Conservation (phyloP, 1,139 yeast species). For the Lodderomyces theae region DNA sequence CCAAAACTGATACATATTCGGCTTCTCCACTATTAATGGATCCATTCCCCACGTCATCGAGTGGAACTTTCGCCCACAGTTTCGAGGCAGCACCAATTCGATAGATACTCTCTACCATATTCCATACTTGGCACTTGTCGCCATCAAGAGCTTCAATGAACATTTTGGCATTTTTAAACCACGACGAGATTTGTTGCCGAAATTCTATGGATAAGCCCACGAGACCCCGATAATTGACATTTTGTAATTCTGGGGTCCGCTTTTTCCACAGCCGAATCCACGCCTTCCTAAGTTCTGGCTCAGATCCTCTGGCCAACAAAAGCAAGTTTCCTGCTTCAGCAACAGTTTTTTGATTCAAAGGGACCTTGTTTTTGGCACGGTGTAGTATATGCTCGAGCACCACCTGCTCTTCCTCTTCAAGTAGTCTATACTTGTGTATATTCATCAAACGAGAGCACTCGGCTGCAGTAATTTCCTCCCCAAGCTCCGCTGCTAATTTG, state of each 20-base stretch:
- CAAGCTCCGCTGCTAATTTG: no score
- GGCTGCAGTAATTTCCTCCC: no score
- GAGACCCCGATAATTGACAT: no score
- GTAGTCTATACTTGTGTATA: no score
- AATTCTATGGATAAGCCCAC: no score
- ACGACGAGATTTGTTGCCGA: no score
- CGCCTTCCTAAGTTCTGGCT: neutral
- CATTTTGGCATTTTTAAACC: no score
- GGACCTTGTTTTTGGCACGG: neutral
- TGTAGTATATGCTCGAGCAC: neutral
- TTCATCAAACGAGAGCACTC: no score
- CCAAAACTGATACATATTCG: neutral
- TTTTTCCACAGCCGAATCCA: neutral
- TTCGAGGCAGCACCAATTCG: neutral
- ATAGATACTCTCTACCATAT: neutral
- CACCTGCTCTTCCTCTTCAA: neutral
- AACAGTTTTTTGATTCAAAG: neutral
- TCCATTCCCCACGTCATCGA: neutral
- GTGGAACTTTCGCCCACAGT: neutral
- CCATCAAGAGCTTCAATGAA: neutral
- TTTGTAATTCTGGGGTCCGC: neutral
- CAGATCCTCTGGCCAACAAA: neutral
- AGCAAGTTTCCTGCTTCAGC: neutral
- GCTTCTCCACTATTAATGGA: neutral
- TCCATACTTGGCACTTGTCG: neutral